Percentiles rank a stretch among this genome's conserved stretches.
Evolutionary conservation across 2,329 filamentous ascomycete species (phyloP).

Genomic region (Alternaria novae-zelandiae): DNA sequence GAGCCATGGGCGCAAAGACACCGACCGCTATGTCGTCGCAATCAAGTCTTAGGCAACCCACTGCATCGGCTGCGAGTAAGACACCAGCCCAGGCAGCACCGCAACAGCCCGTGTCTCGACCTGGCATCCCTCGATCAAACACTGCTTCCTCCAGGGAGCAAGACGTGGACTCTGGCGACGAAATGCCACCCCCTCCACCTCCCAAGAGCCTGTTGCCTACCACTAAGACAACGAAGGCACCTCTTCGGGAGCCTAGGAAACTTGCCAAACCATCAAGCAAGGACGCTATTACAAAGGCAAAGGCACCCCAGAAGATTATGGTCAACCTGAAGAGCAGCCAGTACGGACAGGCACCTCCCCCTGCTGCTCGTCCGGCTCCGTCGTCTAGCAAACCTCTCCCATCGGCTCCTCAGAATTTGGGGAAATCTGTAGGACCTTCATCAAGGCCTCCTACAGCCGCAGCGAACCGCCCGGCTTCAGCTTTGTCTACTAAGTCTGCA

Average conservation of each 20-base stretch:
- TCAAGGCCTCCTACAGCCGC: slow-evolving; percentile 57
- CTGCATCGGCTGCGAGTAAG: slow-evolving; percentile 51
- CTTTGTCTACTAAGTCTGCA: slow-evolving; percentile 31
- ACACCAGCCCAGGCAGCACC: slow-evolving; percentile 50
- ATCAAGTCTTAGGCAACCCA: slow-evolving; percentile 34
- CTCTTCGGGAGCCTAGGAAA: slow-evolving; percentile 52
- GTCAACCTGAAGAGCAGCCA: slow-evolving; percentile 69
- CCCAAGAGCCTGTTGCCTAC: slow-evolving; percentile 58
- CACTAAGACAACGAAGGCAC: slow-evolving; percentile 50
- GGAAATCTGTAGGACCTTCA: slow-evolving; percentile 55
- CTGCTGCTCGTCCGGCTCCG: slow-evolving; percentile 62
- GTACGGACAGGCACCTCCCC: slow-evolving; percentile 51
- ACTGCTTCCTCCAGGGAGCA: slow-evolving; percentile 39
- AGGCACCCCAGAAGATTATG: slow-evolving; percentile 67
- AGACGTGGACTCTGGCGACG: slow-evolving; percentile 54
- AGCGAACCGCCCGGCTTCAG: slow-evolving; percentile 37
- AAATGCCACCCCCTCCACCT: slow-evolving; percentile 67
- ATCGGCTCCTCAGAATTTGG: slow-evolving; percentile 24
- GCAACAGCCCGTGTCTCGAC: slow-evolving; percentile 38
- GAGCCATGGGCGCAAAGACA: slow-evolving; percentile 58
- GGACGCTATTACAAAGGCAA: slow-evolving; percentile 64
- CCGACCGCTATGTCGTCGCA: slow-evolving; percentile 47
- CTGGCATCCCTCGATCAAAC: slow-evolving; percentile 34
- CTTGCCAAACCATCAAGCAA: slow-evolving; percentile 67
- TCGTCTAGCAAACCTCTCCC: slow-evolving; percentile 32